A percentile compares a stretch with the other conserved stretches of the same genome.
Conservation (phyloP, 257 asterid genomes). For the Jasminum sambac region DNA sequence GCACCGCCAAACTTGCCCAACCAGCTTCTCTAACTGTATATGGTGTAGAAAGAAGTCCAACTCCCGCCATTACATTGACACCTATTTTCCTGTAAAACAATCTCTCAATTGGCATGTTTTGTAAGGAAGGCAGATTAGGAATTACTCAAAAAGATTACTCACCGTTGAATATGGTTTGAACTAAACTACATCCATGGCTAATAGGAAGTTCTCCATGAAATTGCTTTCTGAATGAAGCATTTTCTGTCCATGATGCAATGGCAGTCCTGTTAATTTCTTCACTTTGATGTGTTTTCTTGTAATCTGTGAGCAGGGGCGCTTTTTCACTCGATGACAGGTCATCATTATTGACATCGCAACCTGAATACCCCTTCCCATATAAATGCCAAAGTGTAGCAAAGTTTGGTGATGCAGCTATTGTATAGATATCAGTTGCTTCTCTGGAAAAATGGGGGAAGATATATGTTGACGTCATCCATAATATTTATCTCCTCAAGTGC, state of each 20-base stretch:
- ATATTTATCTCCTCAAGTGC: too few species aligned
- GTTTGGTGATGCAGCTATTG: conserved; percentile 81
- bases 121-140: conserved; percentile 53
- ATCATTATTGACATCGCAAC: conserved; percentile 25
- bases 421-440: conserved; percentile 66
- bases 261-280: conserved; percentile 25
- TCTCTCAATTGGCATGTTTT: conserved; percentile 59
- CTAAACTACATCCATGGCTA: too few species aligned
- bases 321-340: conserved; percentile 34
- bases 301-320: conserved; percentile 54
- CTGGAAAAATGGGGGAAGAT: conserved; percentile 34
- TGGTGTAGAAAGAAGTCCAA: conserved; percentile 79
- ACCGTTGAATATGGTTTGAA: too few species aligned
- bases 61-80: conserved; percentile 86
- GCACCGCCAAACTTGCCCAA: conserved; percentile 64
- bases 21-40: conserved; percentile 73
- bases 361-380: conserved; percentile 35
- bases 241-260: conserved; percentile 29
- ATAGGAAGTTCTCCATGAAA: too few species aligned
- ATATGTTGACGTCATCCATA: too few species aligned
- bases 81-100: conserved; percentile 45
- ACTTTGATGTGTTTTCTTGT: conserved; percentile 28
- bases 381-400: conserved; percentile 45
- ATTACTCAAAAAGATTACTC: conserved; percentile 36
- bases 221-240: conserved; percentile 26